Evolutionary conservation across 352 stramenopile species (phyloP).

Genomic region (Pythium phragmiticola): DNA sequence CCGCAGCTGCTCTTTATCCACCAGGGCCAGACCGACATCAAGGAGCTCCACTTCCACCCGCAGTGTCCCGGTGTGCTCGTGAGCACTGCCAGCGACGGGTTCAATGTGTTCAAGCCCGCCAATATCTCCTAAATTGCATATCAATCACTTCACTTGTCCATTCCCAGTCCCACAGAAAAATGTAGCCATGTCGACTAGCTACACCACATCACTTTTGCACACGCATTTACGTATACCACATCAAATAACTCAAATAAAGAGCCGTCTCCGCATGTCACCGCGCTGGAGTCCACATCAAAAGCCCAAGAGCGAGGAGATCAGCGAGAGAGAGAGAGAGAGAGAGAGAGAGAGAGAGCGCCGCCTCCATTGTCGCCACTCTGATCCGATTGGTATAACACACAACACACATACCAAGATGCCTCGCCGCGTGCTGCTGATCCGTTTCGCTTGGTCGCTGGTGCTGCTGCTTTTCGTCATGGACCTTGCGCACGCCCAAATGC

Average conservation of each 20-base stretch:
- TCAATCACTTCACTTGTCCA: slow-evolving; percentile 3
- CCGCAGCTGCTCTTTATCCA: slow-evolving; percentile 99
- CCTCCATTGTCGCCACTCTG: too few species aligned
- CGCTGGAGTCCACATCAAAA: neutral
- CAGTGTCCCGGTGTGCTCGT: slow-evolving; percentile 97
- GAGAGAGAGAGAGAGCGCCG: neutral
- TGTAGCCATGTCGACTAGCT: slow-evolving; percentile 9
- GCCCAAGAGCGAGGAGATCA: neutral
- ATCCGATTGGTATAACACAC: too few species aligned
- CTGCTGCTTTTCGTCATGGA: slow-evolving; percentile 8
- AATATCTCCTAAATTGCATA: slow-evolving; percentile 86
- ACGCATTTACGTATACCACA: slow-evolving; percentile 11
- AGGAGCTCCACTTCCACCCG: slow-evolving; percentile 99
- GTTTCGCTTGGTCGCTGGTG: neutral
- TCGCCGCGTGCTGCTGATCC: neutral
- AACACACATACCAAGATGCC: neutral
- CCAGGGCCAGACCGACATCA: slow-evolving; percentile 98
- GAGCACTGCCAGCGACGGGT: slow-evolving; percentile 95
- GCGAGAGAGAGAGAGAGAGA: neutral
- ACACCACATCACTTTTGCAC: slow-evolving; percentile 8
- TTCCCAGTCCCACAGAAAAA: neutral
- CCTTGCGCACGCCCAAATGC: slow-evolving; percentile 13
- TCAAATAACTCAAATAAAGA: slow-evolving; percentile 13
- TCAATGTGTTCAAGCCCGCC: slow-evolving; percentile 98
- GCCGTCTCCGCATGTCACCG: slow-evolving; percentile 13